These are phyloP conservation scores for Calvatia gigantea DNA, from an alignment of 768 basidiomycete genomes.

Conservation along the genomic window DNA sequence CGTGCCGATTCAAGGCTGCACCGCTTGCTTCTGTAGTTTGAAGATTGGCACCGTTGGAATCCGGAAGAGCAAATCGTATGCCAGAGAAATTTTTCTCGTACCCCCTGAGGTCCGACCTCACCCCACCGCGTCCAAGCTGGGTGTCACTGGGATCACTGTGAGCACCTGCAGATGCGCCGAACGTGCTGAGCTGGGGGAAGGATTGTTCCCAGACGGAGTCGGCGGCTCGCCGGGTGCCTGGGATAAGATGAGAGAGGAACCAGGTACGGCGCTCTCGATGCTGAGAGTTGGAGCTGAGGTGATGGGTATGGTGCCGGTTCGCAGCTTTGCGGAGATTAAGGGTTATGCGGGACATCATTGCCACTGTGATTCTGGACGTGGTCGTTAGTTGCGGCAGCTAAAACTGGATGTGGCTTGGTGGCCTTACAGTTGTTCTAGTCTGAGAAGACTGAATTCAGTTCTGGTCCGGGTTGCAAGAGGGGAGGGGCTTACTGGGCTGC, in stretches of 20 bases:
- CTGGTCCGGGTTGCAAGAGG: conserved; percentile 11
- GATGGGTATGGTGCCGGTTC: conserved; percentile 7
- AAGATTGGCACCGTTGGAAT: not conserved
- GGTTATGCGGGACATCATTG: conserved; percentile 69
- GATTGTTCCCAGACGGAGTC: conserved; percentile 1
- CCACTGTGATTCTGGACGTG: conserved; percentile 27
- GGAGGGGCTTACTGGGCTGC: conserved; percentile 38
- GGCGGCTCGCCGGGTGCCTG: not conserved
- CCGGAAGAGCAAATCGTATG: not conserved
- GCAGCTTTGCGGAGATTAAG: conserved; percentile 48
- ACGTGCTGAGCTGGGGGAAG: not conserved
- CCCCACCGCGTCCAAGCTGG: not conserved
- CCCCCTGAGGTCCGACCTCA: not conserved
- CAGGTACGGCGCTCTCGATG: not conserved
- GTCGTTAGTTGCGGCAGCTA: not conserved
- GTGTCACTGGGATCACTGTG: not conserved
- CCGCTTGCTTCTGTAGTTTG: too few species aligned
- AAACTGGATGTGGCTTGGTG: not conserved
- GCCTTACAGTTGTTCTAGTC: conserved; percentile 36
- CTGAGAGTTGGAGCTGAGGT: not conserved
- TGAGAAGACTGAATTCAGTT: conserved; percentile 7
- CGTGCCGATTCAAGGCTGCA: not conserved
- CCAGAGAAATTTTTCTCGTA: not conserved
- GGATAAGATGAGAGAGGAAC: not conserved
- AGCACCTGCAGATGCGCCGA: not conserved